A percentile compares a stretch with the other conserved stretches of the same genome.
Conservation (phyloP, 257 asterid species). For the Mentha longifolia region DNA sequence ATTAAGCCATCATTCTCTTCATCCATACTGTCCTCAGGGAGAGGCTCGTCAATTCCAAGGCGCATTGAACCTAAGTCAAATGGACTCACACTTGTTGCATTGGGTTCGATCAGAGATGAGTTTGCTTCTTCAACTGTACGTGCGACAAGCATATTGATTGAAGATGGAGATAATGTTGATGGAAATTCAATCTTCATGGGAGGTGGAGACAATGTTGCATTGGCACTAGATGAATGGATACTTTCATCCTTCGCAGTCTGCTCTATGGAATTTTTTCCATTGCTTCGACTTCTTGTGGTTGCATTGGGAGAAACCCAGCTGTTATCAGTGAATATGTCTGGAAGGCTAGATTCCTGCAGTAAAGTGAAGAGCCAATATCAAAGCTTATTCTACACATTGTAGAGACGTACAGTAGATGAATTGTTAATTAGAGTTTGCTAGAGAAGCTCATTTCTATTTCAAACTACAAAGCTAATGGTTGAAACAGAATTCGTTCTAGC, state of each 20-base stretch:
- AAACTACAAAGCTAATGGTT: not conserved
- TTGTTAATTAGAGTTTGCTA: not conserved
- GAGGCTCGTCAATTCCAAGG: constrained; percentile 45
- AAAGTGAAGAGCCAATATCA: constrained; percentile 20
- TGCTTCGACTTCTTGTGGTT: constrained; percentile 71
- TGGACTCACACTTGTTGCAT: constrained; percentile 38
- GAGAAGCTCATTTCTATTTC: too few relatives aligned
- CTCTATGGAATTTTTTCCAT: constrained; percentile 47
- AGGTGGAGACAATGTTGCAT: constrained; percentile 36
- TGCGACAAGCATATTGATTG: constrained; percentile 42
- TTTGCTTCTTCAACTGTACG: constrained; percentile 38
- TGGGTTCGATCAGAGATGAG: constrained; percentile 33
- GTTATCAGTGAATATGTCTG: constrained; percentile 77
- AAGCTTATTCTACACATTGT: constrained; percentile 11
- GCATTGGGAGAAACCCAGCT: constrained; percentile 90
- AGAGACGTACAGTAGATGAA: not conserved
- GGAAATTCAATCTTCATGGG: constrained; percentile 3
- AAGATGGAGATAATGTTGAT: constrained; percentile 21
- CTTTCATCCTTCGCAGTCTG: constrained; percentile 37
- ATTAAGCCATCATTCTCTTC: constrained; percentile 51
- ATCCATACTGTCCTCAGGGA: constrained; percentile 57
- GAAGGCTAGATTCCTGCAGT: constrained; percentile 95
- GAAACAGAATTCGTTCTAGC: not conserved
- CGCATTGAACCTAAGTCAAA: constrained; percentile 51
- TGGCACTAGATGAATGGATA: constrained; percentile 53